Base-by-base conservation (phyloP, 257 asterid genomes). In the Hygrophila difformis region DNA sequence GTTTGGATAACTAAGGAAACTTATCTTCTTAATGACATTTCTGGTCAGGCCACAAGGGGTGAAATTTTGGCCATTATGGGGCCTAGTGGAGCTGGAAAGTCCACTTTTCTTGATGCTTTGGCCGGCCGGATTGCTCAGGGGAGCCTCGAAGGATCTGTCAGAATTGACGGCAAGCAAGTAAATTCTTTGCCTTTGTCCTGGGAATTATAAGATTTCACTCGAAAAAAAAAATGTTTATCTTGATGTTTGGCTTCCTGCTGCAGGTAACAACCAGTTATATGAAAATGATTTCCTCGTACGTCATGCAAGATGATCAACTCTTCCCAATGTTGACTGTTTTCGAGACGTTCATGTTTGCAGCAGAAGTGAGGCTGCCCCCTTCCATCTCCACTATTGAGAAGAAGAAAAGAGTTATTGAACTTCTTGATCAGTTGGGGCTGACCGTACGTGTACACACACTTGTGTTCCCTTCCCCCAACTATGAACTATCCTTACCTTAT, bases 271-370 rank as follows among this genome's bases (percentile, higher is more conserved):
- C 96, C 0, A 86, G 96, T 64, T 86, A 82, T 42, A 86, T 79
- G 96, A 86, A 86, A 77, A 82, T 76, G 88, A 68, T 86, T 8
- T 86, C 96, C 8, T 86, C 96, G 0, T 86, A 86, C 19, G 94
- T 82, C 60, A 86, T 82, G 96, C 88, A 86, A 72, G 96, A 86
- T 38, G 96, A 86, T 62, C 96, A 86, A 58, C 81, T 86, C 28
- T 82, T 76, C n/a, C 84, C 94, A 9, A 82, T 82, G 96, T 29
- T 86, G 49, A 86, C 96, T 18, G 96, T 82, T 35, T 68, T 59
- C 17, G 96, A 86, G 80, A 79, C 96, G 0, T 72, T 86, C 69
- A 68, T 82, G 92, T 86, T 86, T 59, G 93, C 96, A 31, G 96
- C 92, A 17, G 92, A 85, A 52, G 85, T 81, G 0, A 71, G 95